Base-by-base conservation (phyloP, 1,284 basidiomycete species). In the Kwoniella shivajii region DNA sequence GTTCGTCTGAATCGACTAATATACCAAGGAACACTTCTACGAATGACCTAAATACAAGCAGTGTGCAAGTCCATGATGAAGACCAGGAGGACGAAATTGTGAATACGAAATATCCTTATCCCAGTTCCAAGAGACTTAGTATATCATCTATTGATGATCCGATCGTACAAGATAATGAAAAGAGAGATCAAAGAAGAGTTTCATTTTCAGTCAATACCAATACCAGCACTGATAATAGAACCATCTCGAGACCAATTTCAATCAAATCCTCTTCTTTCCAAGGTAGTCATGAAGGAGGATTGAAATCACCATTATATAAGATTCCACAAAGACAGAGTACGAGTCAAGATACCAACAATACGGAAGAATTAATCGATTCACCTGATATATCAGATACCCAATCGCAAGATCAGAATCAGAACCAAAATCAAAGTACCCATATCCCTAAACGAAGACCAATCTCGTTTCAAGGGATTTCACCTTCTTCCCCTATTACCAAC, bases 221-320 rank as follows among this genome's bases (percentile, higher is more conserved):
- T n/a, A n/a, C n/a, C n/a, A n/a, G n/a, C n/a, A n/a, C n/a, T n/a
- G n/a, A n/a, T 34, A 16, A 36, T 36, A 45, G 30, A 53, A 16
- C 39, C 9, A 49, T 56, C n/a, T 56, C 53, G n/a, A 30, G 50
- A 36, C 50, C 50, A 1, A 26, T 34, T 10, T 33, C 48, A 7
- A 10, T 18, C 13, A 29, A 6, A 16, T 29, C 22, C 2, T 14
- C 27, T 16, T 37, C 18, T 38, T 44, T 39, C 34, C 46, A 52
- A 14, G 33, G 30, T 29, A 26, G 18, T 16, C 24, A 13, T 7
- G 53, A 41, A 18, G 36, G 30, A 20, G 51, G 38, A 22, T 43
- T 51, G 14, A 61, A 61, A 36, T 61, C 59, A 10, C 55, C 56
- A 14, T 24, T 57, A 2, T 61, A 61, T 30, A 48, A 48, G 48